Evolutionary conservation across 2,329 filamentous ascomycete genomes (phyloP).

Genomic region (Scytalidium lignicola): DNA sequence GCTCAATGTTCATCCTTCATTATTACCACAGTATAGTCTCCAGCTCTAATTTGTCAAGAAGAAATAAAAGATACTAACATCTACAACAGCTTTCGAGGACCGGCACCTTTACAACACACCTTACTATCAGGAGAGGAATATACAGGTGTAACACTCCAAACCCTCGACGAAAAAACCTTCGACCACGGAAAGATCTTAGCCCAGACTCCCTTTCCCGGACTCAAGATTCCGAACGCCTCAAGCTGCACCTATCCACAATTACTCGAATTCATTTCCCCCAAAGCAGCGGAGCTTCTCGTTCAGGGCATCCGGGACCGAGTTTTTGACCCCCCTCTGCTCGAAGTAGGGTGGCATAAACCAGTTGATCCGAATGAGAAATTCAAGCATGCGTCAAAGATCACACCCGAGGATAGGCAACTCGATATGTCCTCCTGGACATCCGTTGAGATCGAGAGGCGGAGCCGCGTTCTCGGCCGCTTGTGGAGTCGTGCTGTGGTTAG

Average conservation of each 20-base stretch:
- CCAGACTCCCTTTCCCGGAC: conserved; percentile 57
- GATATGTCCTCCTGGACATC: conserved; percentile 51
- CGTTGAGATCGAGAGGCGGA: conserved; percentile 48
- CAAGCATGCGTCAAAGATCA: conserved; percentile 68
- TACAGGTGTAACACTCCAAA: conserved; percentile 83
- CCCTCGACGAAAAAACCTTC: conserved; percentile 69
- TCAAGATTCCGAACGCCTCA: conserved; percentile 42
- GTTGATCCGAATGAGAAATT: conserved; percentile 21
- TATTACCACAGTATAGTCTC: conserved; percentile 68
- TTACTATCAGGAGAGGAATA: conserved; percentile 55
- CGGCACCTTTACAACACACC: conserved; percentile 83
- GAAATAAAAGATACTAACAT: not conserved
- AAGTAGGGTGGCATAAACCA: conserved; percentile 27
- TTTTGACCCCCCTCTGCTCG: conserved; percentile 58
- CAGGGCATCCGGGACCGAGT: conserved; percentile 55
- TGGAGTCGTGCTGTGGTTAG: conserved; percentile 46
- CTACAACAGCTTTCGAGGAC: conserved; percentile 63
- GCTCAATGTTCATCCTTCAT: conserved; percentile 87
- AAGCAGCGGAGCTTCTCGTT: conserved; percentile 69
- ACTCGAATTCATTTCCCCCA: conserved; percentile 49
- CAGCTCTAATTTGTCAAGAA: not conserved
- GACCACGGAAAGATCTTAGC: conserved; percentile 73
- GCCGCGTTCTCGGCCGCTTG: conserved; percentile 57
- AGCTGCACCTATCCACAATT: conserved; percentile 45
- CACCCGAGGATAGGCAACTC: conserved; percentile 56